Base-by-base conservation (phyloP, 306 rosid species). In the Betula pendula region DNA sequence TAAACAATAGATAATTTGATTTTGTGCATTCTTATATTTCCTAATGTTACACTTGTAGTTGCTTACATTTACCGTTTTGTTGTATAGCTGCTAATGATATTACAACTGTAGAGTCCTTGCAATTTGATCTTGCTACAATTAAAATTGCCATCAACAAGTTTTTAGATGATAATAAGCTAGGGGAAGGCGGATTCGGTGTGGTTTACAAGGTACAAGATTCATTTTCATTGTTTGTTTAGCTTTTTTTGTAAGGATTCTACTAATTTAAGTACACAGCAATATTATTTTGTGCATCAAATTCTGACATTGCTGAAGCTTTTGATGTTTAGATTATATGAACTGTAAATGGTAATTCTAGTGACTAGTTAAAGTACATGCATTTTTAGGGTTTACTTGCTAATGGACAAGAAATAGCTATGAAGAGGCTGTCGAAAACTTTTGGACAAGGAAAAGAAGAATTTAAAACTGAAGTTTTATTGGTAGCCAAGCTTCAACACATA, bases 381-480 rank as follows among this genome's bases (percentile, higher is more conserved):
- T 69, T 79, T 45, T 77, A 84, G 90, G 90, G 87, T 25, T 44
- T 9, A 33, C 77, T 86, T 58, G 11, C 45, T 2, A 27, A 77
- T 68, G 62, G 81, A 31, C 67, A 45, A 78, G 33, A 79, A 48
- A 69, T 51, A 73, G 75, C 71, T 50, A 87, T 82, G 71, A 86
- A 86, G 74, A 86, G 89, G 75, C 72, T 86, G n/a, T 83, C 87
- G 5, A 60, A 22, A 44, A 44, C 17, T 17, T 86, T 85, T 38
- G 17, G 67, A 2, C 87, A 83, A 78, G 89, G 89, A 2, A 65
- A 13, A 51, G 72, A 43, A 10, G 85, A 86, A 40, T 80, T 83
- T 71, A 77, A 81, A 62, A 86, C 77, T 47, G 89, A 86, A 72
- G 75, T 86, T 47, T 12, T 81, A 42, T 62, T 86, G 56, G 68